Conservation (phyloP, 164 flowering plant genomes). For the Sedum album region DNA sequence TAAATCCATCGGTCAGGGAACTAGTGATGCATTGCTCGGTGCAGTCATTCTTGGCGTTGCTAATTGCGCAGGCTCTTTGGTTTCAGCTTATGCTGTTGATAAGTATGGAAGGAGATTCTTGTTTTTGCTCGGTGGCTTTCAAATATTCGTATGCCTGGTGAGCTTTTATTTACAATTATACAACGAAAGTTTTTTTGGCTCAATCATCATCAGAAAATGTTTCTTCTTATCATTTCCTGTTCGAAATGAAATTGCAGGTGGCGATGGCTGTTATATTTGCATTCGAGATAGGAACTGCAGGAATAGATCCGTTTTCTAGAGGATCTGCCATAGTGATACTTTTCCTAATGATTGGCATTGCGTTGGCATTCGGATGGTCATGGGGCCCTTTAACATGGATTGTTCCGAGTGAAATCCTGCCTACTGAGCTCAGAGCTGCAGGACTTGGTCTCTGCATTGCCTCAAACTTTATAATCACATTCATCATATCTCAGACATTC, state of each 20-base stretch:
- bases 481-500: constrained; percentile 53
- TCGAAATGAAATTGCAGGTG: constrained; percentile 22
- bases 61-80: constrained; percentile 32
- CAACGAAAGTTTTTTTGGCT: no score
- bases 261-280: constrained; percentile 35
- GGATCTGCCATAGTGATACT: constrained; percentile 33
- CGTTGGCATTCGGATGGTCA: constrained; percentile 77
- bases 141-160: no score
- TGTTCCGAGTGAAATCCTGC: constrained; percentile 71
- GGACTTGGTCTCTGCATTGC: constrained; percentile 59
- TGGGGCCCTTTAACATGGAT: constrained; percentile 80
- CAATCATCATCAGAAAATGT: background rate
- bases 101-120: constrained; percentile 45
- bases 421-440: constrained; percentile 47
- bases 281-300: constrained; percentile 29
- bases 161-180: no score
- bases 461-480: constrained; percentile 46
- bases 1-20: constrained; percentile 57
- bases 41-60: constrained; percentile 47
- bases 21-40: constrained; percentile 34
- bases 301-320: constrained; percentile 25
- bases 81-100: constrained; percentile 45
- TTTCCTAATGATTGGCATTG: constrained; percentile 45
- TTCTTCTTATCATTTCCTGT: background rate
- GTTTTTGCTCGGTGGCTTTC: constrained; percentile 44